Base-by-base conservation (phyloP, 345 rosid genomes). In the Salix udensis region DNA sequence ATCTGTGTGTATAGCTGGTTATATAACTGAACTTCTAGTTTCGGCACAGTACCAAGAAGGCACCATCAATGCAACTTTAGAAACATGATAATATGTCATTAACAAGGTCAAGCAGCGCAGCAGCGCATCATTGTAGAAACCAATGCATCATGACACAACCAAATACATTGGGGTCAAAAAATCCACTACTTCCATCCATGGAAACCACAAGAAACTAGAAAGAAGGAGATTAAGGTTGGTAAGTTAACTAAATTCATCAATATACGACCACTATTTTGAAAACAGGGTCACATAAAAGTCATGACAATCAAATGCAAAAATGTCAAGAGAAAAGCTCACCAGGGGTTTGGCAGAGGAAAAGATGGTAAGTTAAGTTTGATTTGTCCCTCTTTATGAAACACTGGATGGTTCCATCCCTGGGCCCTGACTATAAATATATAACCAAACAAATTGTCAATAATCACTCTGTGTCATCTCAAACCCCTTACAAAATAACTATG, bases 321-420 rank as follows among this genome's bases (percentile, higher is more conserved):
- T 26, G 12, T 31, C 28, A n/a, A 31, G 21, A 74, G 12, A 6
- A 28, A 65, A 65, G 21, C 65, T 65, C 46, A 74, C 77, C 30
- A 50, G 77, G 77, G 23, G n/a, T 66, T 31, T 21, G 46, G 46
- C 71, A 65, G 36, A 46, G 71, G 71, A 65, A 74, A 30, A 74
- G 71, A 65, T 65, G 71, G 62, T 31, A 50, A 31, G 77, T 74
- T 48, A 67, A 74, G 7, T 48, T 74, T 15, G 77, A 65, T 46
- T n/a, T 74, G 31, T 66, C 71, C 71, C 77, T 65, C 46, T 66
- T 74, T 28, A 66, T 66, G 46, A 74, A 66, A 71, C 77, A 66
- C 40, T 65, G 65, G 61, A 74, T 66, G 9, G 24, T 48, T 65
- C 64, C 70, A 48, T 66, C 77, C 11, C 65, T n/a, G n/a, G 62